Evolutionary conservation across 2,329 filamentous ascomycete genomes (phyloP), one percentile per base, ranked within the genome.

Genomic region (Penicillium sp.): DNA sequence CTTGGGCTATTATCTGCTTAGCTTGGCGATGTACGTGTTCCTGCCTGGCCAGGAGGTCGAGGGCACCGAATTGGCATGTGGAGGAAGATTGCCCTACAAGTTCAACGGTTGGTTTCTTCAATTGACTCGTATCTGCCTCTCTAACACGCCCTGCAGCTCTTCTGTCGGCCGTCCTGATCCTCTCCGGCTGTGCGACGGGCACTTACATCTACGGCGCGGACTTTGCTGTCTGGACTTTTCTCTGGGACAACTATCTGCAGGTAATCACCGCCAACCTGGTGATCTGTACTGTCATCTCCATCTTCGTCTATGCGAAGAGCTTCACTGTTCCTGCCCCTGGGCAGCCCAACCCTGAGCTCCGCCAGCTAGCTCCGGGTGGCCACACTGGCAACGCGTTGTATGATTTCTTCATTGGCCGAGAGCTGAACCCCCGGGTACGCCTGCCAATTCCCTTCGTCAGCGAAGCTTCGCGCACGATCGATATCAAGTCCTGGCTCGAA

Each of bases 401-500:
- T 68, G 91, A 97, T 70, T 97, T 88, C 82, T 97, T 89, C 72
- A 96, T 97, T 57, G 91, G 91, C 19, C 87, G 91, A 24, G 91
- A 97, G 69, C 82, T 96, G 53, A 97, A 97, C 71, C 91, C 91
- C 3, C 87, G 90, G 43, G 70, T 94, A 52, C 81, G 56, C 17
- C 55, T 74, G 24, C 70, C 77, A 0, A 72, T 95, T 22, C 89
- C 89, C 2, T 68, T 94, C 43, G 77, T 95, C 56, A 88, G 88
- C 52, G 70, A 73, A 41, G 59, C 64, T n/a, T 64, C 68, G n/a
- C 65, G 66, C 10, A 85, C 88, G 59, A 77, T 96, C 44, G 91
- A 97, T 64, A 85, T 97, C 70, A 96, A 96, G 53, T 96, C n/a
- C n/a, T n/a, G n/a, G n/a, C n/a, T n/a, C n/a, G 91, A 97, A 71